phyloP scores from a whole-genome alignment of 2,329 filamentous ascomycete genomes.

The Calycina marina region DNA sequence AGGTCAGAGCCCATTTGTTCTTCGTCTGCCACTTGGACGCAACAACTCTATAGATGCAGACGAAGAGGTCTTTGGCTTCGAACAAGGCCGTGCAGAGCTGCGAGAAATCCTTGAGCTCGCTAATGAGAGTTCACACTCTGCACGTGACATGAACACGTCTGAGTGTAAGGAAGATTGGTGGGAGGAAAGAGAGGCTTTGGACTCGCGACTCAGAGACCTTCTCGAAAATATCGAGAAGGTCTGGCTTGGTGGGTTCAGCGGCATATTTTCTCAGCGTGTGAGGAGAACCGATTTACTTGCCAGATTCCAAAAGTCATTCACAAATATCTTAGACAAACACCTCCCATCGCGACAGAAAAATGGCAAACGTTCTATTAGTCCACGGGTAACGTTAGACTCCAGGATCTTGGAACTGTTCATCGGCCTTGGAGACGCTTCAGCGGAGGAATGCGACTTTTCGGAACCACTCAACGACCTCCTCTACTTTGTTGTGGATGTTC shows the following conservation, averaged over 20 bases:
- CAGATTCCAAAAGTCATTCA: slow-evolving; percentile 64
- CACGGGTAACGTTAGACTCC: slow-evolving; percentile 37
- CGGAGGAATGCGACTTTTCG: slow-evolving; percentile 59
- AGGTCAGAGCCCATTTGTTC: slow-evolving; percentile 64
- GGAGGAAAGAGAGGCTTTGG: slow-evolving; percentile 68
- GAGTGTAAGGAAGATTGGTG: slow-evolving; percentile 78
- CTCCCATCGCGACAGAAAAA: slow-evolving; percentile 65
- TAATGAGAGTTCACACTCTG: slow-evolving; percentile 69
- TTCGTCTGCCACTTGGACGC: slow-evolving; percentile 72
- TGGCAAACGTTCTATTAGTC: slow-evolving; percentile 34
- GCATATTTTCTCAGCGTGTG: slow-evolving; percentile 70
- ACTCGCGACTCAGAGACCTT: slow-evolving; percentile 61
- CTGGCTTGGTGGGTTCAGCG: slow-evolving; percentile 90
- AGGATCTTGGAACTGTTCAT: slow-evolving; percentile 78
- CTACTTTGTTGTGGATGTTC: slow-evolving; percentile 90
- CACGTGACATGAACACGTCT: slow-evolving; percentile 56
- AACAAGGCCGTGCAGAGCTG: slow-evolving; percentile 65
- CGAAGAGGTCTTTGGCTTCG: slow-evolving; percentile 69
- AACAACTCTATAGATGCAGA: slow-evolving; percentile 71
- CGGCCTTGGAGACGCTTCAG: slow-evolving; percentile 60
- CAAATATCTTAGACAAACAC: slow-evolving; percentile 66
- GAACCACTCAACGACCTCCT: slow-evolving; percentile 83
- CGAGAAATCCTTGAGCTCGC: slow-evolving; percentile 68
- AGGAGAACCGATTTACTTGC: slow-evolving; percentile 49
- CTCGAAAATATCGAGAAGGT: slow-evolving; percentile 77